Conservation (phyloP, 2,329 filamentous ascomycete species). For the Colletotrichum eremochloae region DNA sequence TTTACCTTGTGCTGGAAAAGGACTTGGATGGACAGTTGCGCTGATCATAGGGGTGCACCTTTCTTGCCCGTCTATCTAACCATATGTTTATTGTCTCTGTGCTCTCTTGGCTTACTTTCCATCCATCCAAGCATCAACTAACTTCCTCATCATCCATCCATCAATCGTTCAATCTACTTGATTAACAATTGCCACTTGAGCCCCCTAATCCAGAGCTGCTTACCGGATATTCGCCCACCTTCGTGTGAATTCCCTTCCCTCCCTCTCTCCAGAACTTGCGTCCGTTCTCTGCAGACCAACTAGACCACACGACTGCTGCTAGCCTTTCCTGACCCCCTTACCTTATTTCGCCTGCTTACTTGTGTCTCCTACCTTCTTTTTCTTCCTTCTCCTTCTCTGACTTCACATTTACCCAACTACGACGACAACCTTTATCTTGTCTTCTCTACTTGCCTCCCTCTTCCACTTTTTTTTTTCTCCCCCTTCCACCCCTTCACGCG, state of each 20-base stretch:
- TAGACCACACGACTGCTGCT: slow-evolving; percentile 14
- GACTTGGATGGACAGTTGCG: slow-evolving; percentile 14
- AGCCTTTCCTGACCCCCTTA: slow-evolving; percentile 27
- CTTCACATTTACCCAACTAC: slow-evolving; percentile 7
- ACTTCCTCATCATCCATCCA: neutral
- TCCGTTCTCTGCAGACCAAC: slow-evolving; percentile 16
- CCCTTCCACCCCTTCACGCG: neutral
- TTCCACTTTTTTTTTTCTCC: slow-evolving; percentile 7
- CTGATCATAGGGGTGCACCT: slow-evolving; percentile 13
- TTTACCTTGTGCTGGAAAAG: slow-evolving; percentile 29
- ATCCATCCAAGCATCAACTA: neutral
- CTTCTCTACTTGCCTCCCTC: neutral
- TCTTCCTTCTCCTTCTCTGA: neutral
- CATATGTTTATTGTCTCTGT: neutral
- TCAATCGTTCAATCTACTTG: slow-evolving; percentile 1
- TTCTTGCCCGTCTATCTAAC: slow-evolving; percentile 3
- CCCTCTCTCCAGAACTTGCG: slow-evolving; percentile 32
- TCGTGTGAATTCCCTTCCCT: slow-evolving; percentile 13
- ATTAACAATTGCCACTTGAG: slow-evolving; percentile 6
- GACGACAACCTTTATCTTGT: slow-evolving; percentile 21
- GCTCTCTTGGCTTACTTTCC: neutral
- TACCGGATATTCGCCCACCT: slow-evolving; percentile 15
- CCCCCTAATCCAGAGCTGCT: slow-evolving; percentile 9
- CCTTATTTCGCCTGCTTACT: slow-evolving; percentile 31
- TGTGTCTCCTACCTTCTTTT: slow-evolving; percentile 13